A percentile compares a stretch with the other conserved stretches of the same genome.
Conservation (phyloP, 2,329 filamentous ascomycete genomes). For the Aspergillus hiratsukae region DNA sequence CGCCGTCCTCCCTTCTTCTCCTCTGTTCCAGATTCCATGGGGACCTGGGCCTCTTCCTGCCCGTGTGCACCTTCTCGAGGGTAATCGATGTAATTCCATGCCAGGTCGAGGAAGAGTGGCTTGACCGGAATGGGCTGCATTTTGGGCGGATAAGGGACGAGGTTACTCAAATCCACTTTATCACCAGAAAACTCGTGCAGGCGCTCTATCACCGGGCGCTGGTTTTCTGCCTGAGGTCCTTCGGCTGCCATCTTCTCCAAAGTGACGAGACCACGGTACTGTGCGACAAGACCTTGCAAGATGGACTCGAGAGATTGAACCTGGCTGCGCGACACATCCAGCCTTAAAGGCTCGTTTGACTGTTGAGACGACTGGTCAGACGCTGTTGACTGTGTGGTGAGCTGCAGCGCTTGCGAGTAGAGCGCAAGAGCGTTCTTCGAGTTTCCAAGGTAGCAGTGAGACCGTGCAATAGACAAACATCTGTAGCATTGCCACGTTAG, state of each 20-base stretch:
- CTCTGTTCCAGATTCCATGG: constrained; percentile 26
- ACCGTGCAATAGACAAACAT: constrained; percentile 78
- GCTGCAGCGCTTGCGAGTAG: constrained; percentile 65
- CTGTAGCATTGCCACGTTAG: constrained; percentile 39
- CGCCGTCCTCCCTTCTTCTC: constrained; percentile 56
- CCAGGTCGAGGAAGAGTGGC: constrained; percentile 91
- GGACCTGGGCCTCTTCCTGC: constrained; percentile 24
- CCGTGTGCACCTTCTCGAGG: constrained; percentile 53
- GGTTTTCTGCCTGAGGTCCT: constrained; percentile 36
- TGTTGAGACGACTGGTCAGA: constrained; percentile 42
- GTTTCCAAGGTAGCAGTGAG: constrained; percentile 69
- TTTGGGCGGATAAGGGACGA: constrained; percentile 83
- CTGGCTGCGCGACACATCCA: constrained; percentile 61
- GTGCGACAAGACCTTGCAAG: constrained; percentile 68
- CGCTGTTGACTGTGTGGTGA: constrained; percentile 52
- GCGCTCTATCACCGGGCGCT: constrained; percentile 65
- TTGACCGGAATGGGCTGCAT: constrained; percentile 83
- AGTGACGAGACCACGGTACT: constrained; percentile 80
- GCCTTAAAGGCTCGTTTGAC: constrained; percentile 54
- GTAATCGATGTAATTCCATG: constrained; percentile 97
- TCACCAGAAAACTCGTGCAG: constrained; percentile 70
- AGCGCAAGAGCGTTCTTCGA: constrained; percentile 80
- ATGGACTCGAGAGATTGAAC: constrained; percentile 56
- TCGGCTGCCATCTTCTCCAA: constrained; percentile 61
- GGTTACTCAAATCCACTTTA: constrained; percentile 68